Evolutionary conservation across 2,329 filamentous ascomycete species (phyloP).

Genomic region (Cercospora beticola): DNA sequence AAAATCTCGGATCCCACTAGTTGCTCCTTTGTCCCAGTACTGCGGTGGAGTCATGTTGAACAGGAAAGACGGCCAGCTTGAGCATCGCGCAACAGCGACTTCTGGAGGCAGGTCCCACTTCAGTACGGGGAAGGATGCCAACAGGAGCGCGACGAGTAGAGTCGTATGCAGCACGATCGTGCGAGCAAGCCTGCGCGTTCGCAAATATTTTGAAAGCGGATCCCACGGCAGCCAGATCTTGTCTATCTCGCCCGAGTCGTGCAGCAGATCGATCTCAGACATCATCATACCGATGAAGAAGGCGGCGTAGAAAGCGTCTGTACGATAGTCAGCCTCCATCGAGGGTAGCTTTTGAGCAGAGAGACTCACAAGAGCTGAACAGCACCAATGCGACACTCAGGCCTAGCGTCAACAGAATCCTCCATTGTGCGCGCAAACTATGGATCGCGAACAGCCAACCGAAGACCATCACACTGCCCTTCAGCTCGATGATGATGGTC

Average conservation of each 20-base stretch:
- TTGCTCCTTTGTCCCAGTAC: slow-evolving; percentile 6
- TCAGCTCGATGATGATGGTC: slow-evolving; percentile 64
- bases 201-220: slow-evolving; percentile 5
- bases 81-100: slow-evolving; percentile 8
- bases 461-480: slow-evolving; percentile 63
- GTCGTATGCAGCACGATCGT: slow-evolving; percentile 18
- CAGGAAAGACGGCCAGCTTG: slow-evolving; percentile 12
- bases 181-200: slow-evolving; percentile 1
- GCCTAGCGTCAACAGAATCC: slow-evolving; percentile 17
- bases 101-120: not conserved
- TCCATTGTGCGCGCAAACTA: slow-evolving; percentile 10
- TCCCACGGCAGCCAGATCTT: slow-evolving; percentile 19
- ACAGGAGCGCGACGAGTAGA: slow-evolving; percentile 17
- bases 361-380: slow-evolving; percentile 7
- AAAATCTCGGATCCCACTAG: slow-evolving; percentile 11
- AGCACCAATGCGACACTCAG: slow-evolving; percentile 21
- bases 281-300: slow-evolving; percentile 63
- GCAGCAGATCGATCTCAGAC: slow-evolving; percentile 59
- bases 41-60: slow-evolving; percentile 8
- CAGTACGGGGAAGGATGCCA: slow-evolving; percentile 15
- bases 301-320: slow-evolving; percentile 58
- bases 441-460: slow-evolving; percentile 54
- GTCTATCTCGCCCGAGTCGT: slow-evolving; percentile 36
- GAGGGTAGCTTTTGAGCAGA: not conserved
- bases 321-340: not conserved